These are phyloP conservation scores for Mollisiaceae sp. DNA, from an alignment of 2,329 filamentous ascomycete species.

Conservation along the genomic window DNA sequence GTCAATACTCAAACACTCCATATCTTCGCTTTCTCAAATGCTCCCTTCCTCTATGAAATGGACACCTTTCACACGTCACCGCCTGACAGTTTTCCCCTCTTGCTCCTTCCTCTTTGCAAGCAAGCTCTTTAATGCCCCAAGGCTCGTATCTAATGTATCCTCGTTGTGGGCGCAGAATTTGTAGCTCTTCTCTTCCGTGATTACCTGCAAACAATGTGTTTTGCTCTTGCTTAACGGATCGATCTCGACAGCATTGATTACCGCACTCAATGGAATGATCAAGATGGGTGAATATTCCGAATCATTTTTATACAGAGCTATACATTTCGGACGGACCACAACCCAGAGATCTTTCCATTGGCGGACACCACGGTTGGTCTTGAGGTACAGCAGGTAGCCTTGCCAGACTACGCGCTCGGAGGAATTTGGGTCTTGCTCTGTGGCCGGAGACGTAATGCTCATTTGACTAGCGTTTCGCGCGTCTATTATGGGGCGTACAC, in stretches of 20 bases:
- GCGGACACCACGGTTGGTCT: slow-evolving; percentile 80
- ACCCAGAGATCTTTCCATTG: slow-evolving; percentile 97
- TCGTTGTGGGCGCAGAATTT: slow-evolving; percentile 80
- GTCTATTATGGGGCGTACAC: slow-evolving; percentile 44
- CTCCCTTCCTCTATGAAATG: neutral
- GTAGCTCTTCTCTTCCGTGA: slow-evolving; percentile 87
- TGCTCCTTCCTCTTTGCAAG: slow-evolving; percentile 70
- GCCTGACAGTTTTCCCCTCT: slow-evolving; percentile 23
- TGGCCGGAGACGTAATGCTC: slow-evolving; percentile 53
- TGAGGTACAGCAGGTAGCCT: slow-evolving; percentile 85
- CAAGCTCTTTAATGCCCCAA: slow-evolving; percentile 90
- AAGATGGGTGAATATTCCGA: slow-evolving; percentile 86
- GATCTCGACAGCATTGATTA: slow-evolving; percentile 92
- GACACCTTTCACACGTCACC: neutral
- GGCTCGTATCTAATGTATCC: slow-evolving; percentile 79
- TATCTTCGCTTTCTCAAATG: neutral
- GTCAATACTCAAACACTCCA: slow-evolving; percentile 3
- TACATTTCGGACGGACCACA: slow-evolving; percentile 81
- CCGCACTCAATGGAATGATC: slow-evolving; percentile 76
- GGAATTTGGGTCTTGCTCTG: slow-evolving; percentile 62
- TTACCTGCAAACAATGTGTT: slow-evolving; percentile 86
- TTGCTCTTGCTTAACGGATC: slow-evolving; percentile 87
- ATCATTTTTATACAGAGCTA: slow-evolving; percentile 93
- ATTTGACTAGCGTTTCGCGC: slow-evolving; percentile 66
- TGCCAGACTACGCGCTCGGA: slow-evolving; percentile 89